phyloP scores from a whole-genome alignment of 495 filamentous ascomycete genomes.

The Aspergillus ostianus region DNA sequence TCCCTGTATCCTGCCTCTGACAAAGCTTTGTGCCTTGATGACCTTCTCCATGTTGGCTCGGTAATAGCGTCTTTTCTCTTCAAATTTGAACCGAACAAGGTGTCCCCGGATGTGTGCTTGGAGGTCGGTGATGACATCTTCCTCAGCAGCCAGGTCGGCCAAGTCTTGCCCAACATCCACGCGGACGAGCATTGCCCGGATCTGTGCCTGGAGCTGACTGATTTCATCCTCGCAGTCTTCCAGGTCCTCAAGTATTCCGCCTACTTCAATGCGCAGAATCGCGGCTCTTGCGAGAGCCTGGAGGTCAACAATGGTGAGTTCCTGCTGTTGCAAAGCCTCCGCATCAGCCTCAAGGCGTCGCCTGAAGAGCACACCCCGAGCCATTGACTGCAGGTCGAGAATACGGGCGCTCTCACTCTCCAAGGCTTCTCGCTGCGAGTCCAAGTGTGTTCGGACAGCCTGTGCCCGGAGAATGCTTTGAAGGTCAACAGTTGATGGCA shows the following conservation, averaged over 20 bases:
- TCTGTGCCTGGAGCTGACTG: constrained; percentile 66
- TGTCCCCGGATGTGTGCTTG: constrained; percentile 74
- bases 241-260: constrained; percentile 66
- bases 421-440: constrained; percentile 32
- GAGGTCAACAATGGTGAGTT: constrained; percentile 56
- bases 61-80: constrained; percentile 83
- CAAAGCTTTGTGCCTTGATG: constrained; percentile 96
- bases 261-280: constrained; percentile 69
- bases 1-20: constrained; percentile 88
- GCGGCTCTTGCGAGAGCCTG: constrained; percentile 76
- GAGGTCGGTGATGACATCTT: constrained; percentile 67
- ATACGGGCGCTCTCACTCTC: constrained; percentile 32
- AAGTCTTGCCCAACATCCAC: constrained; percentile 67
- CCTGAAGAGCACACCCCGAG: constrained; percentile 46
- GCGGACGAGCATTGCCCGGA: constrained; percentile 76
- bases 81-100: constrained; percentile 71
- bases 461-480: constrained; percentile 37
- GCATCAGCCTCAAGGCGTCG: constrained; percentile 42
- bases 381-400: constrained; percentile 46
- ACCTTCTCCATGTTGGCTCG: constrained; percentile 98
- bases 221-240: constrained; percentile 79
- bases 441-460: constrained; percentile 35
- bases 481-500: constrained; percentile 25
- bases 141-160: constrained; percentile 74
- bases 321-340: constrained; percentile 59